phyloP scores from a whole-genome alignment of 306 rosid genomes.

The Malus domestica region DNA sequence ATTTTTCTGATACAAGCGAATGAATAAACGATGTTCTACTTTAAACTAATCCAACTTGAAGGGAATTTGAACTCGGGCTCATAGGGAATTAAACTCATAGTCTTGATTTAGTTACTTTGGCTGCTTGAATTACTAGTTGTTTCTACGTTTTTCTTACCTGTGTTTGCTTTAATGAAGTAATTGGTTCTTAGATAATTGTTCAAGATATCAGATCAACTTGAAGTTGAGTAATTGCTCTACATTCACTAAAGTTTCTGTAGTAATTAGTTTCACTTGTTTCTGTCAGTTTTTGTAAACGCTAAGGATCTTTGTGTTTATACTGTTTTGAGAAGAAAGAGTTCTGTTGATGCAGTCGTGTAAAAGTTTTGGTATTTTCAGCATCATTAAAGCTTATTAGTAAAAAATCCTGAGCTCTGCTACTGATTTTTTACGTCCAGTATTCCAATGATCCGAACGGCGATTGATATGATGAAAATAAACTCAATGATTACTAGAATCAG shows the following conservation, averaged over 20 bases:
- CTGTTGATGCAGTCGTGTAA: neutral
- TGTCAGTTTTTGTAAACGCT: neutral
- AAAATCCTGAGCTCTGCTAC: neutral
- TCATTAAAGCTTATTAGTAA: too few species aligned
- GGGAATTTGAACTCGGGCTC: too few species aligned
- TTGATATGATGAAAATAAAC: neutral
- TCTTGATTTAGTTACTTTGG: constrained; percentile 1
- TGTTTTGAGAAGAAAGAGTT: neutral
- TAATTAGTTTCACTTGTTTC: constrained; percentile 1
- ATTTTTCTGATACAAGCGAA: too few species aligned
- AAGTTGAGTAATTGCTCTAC: neutral
- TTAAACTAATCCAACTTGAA: too few species aligned
- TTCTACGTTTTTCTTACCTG: constrained; percentile 12
- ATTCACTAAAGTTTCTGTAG: neutral
- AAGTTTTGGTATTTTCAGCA: neutral
- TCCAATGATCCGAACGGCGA: neutral
- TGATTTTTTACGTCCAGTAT: neutral
- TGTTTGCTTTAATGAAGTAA: neutral
- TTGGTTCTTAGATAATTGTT: neutral
- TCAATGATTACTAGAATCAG: neutral
- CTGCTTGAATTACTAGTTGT: neutral
- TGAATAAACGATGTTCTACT: neutral
- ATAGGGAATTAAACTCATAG: neutral
- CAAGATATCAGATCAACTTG: neutral
- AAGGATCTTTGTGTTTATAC: neutral